Evolutionary conservation across 768 basidiomycete species (phyloP).

Genomic region (Boletus barrowsii): DNA sequence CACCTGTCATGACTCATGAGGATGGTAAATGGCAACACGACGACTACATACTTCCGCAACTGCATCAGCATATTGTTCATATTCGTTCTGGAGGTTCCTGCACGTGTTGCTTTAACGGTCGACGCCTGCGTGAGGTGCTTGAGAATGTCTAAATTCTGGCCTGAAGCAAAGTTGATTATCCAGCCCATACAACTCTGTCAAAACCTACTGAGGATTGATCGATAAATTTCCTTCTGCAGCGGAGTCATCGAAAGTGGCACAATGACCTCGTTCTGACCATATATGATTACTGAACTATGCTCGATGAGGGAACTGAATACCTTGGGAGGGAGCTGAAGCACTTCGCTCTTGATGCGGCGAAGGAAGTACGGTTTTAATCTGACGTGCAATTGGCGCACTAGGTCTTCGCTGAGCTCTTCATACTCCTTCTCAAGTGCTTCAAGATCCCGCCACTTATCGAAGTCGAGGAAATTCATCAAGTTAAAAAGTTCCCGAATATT

Average conservation of each 20-base stretch:
- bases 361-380: slow-evolving; percentile 88
- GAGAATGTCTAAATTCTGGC: slow-evolving; percentile 67
- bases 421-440: slow-evolving; percentile 71
- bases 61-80: slow-evolving; percentile 88
- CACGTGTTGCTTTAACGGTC: slow-evolving; percentile 29
- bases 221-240: slow-evolving; percentile 85
- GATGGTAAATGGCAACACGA: neutral
- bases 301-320: slow-evolving; percentile 35
- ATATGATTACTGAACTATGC: slow-evolving; percentile 1
- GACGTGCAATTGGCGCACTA: slow-evolving; percentile 74
- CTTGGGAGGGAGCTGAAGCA: slow-evolving; percentile 89
- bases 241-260: slow-evolving; percentile 87
- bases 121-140: slow-evolving; percentile 52
- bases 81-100: slow-evolving; percentile 45
- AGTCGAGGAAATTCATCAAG: slow-evolving; percentile 93
- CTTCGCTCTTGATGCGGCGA: slow-evolving; percentile 90
- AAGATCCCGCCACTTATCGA: slow-evolving; percentile 71
- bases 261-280: slow-evolving; percentile 77
- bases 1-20: slow-evolving; percentile 48
- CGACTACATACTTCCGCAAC: slow-evolving; percentile 64
- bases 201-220: slow-evolving; percentile 69
- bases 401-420: slow-evolving; percentile 73
- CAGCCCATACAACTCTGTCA: slow-evolving; percentile 9
- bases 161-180: slow-evolving; percentile 36
- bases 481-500: slow-evolving; percentile 97